A percentile compares a stretch with the other conserved stretches of the same genome.
Evolutionary conservation across 2,329 filamentous ascomycete genomes (phyloP).

Genomic region (Aspergillus sp.): DNA sequence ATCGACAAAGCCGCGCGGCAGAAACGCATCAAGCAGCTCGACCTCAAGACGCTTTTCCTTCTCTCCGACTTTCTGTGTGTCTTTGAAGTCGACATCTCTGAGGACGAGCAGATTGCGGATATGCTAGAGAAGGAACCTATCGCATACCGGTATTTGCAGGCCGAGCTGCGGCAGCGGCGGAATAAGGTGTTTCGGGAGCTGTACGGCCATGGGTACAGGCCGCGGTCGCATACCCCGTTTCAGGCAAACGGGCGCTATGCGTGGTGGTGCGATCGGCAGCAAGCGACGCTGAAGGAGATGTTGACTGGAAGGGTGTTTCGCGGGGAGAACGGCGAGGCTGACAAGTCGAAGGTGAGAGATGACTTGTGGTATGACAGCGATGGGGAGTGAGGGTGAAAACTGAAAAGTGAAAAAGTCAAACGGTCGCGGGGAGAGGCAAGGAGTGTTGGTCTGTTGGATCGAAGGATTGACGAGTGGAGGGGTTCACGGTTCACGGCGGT

Average conservation of each 20-base stretch:
- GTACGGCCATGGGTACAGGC: background rate
- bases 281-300: conserved; percentile 3
- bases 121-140: background rate
- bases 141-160: background rate
- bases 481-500: no score
- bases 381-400: background rate
- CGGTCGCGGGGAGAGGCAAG: background rate
- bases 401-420: no score
- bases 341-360: background rate
- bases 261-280: conserved; percentile 10
- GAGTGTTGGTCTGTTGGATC: background rate
- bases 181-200: background rate
- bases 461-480: no score
- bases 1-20: background rate
- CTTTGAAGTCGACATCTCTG: background rate
- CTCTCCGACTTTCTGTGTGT: conserved; percentile 9
- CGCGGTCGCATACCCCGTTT: background rate
- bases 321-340: background rate
- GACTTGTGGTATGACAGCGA: conserved; percentile 8
- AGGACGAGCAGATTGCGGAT: background rate
- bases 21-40: conserved; percentile 1
- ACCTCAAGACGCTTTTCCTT: conserved; percentile 1
- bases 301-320: conserved; percentile 2
- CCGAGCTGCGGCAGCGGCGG: background rate
- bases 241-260: background rate